A percentile compares a stretch with the other conserved stretches of the same genome.
Evolutionary conservation across 2,329 filamentous ascomycete species (phyloP).

Genomic region (Ceratocystis variospora): DNA sequence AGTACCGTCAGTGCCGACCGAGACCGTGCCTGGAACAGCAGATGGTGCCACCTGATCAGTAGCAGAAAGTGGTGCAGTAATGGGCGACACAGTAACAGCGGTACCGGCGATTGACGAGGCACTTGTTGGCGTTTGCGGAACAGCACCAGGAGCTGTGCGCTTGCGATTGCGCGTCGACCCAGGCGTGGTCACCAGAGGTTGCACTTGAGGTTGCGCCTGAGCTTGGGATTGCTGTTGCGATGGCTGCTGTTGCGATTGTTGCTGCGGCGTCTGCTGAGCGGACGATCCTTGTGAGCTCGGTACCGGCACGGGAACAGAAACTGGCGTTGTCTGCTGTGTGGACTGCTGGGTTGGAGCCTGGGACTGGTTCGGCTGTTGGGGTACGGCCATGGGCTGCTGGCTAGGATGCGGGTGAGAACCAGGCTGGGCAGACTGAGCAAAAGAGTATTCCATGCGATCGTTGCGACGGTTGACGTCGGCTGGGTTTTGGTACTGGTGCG

Average conservation of each 20-base stretch:
- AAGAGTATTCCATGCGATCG: slow-evolving; percentile 33
- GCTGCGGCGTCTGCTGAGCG: slow-evolving; percentile 18
- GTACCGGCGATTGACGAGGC: slow-evolving; percentile 24
- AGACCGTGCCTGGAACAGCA: slow-evolving; percentile 24
- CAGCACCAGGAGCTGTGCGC: slow-evolving; percentile 29
- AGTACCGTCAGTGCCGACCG: background rate
- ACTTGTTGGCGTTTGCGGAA: slow-evolving; percentile 22
- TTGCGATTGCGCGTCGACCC: slow-evolving; percentile 29
- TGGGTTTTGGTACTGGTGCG: slow-evolving; percentile 37
- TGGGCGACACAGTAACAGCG: slow-evolving; percentile 26
- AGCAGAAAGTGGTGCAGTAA: slow-evolving; percentile 24
- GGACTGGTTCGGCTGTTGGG: slow-evolving; percentile 22
- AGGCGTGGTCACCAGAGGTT: slow-evolving; percentile 13
- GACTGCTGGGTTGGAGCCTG: background rate
- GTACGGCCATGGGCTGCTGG: slow-evolving; percentile 34
- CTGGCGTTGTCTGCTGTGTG: background rate
- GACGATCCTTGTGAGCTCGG: slow-evolving; percentile 24
- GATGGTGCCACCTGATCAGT: slow-evolving; percentile 23
- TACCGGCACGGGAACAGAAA: slow-evolving; percentile 11
- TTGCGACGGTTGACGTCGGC: slow-evolving; percentile 32
- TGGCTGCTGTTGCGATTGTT: slow-evolving; percentile 25
- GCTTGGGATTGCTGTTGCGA: slow-evolving; percentile 26
- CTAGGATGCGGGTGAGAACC: slow-evolving; percentile 30
- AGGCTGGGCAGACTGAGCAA: slow-evolving; percentile 28
- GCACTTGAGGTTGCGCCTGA: slow-evolving; percentile 24